A percentile compares a stretch with the other conserved stretches of the same genome.
phyloP scores from a whole-genome alignment of 2,329 filamentous ascomycete genomes.

The Gaeumannomyces tritici region DNA sequence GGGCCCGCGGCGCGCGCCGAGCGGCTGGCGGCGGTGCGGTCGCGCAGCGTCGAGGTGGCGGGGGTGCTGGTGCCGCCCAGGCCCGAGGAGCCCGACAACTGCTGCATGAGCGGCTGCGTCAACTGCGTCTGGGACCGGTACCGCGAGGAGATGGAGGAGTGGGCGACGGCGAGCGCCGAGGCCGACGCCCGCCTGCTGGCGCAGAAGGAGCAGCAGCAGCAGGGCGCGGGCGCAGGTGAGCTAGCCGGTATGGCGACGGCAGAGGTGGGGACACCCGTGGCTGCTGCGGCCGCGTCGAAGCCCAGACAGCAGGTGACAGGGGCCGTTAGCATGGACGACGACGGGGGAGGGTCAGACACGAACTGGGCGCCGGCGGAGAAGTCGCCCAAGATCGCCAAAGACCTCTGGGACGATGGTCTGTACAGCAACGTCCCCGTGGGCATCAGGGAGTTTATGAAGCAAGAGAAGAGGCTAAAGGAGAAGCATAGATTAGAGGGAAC shows the following conservation, averaged over 20 bases:
- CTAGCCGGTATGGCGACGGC: no score
- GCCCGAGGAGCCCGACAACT: conserved; percentile 90
- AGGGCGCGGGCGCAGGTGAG: conserved; percentile 11
- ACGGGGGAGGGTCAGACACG: conserved; percentile 64
- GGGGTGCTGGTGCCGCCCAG: conserved; percentile 75
- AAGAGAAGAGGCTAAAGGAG: conserved; percentile 80
- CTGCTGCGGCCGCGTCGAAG: no score
- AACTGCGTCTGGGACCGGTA: conserved; percentile 95
- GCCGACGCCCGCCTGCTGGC: conserved; percentile 46
- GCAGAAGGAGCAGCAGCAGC: conserved; percentile 22
- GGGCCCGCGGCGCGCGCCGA: conserved; percentile 62
- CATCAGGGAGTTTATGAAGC: conserved; percentile 95
- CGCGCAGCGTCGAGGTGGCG: conserved; percentile 56
- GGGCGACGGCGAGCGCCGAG: conserved; percentile 56
- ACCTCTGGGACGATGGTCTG: conserved; percentile 55
- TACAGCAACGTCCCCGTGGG: conserved; percentile 81
- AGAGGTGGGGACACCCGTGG: no score
- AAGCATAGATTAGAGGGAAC: conserved; percentile 54
- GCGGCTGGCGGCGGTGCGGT: conserved; percentile 45
- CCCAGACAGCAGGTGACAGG: background rate
- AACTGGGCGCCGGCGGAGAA: conserved; percentile 46
- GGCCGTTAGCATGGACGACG: conserved; percentile 63
- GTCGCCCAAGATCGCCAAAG: conserved; percentile 32
- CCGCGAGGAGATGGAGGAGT: conserved; percentile 86
- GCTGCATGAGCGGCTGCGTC: conserved; percentile 97